A percentile compares a stretch with the other conserved stretches of the same genome.
Conservation (phyloP, 208 protist genomes). For the Acanthamoeba triangularis region DNA sequence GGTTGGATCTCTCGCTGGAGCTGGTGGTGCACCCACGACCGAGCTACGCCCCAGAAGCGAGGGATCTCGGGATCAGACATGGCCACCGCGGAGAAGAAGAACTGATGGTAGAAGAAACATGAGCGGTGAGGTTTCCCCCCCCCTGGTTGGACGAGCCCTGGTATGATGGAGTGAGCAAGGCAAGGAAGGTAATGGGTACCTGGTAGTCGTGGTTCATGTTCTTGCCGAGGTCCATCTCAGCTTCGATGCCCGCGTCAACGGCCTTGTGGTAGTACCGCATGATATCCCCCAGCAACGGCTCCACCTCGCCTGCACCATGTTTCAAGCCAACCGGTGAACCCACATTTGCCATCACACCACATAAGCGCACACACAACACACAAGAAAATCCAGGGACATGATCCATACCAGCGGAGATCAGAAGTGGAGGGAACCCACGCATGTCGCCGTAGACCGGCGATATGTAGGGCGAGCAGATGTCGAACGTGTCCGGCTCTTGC, state of each 20-base stretch:
- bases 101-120: neutral
- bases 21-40: neutral
- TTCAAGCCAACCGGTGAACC: neutral
- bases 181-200: neutral
- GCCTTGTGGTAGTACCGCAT: slow-evolving; percentile 20
- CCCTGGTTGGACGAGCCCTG: too few relatives aligned
- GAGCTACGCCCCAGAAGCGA: neutral
- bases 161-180: neutral
- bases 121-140: too few relatives aligned
- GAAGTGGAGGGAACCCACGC: slow-evolving; percentile 16
- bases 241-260: neutral
- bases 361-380: too few relatives aligned
- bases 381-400: neutral
- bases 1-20: neutral
- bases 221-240: neutral
- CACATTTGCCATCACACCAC: neutral
- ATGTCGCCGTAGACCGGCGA: neutral
- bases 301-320: slow-evolving; percentile 1
- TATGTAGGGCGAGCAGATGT: slow-evolving; percentile 53
- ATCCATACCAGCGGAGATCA: neutral
- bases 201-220: slow-evolving; percentile 73
- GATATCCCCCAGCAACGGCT: slow-evolving; percentile 49
- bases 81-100: neutral
- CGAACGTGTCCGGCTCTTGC: neutral
- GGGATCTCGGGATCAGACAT: slow-evolving; percentile 3